phyloP scores from a whole-genome alignment of 2,329 filamentous ascomycete species.

The Neopestalotiopsis rosae region DNA sequence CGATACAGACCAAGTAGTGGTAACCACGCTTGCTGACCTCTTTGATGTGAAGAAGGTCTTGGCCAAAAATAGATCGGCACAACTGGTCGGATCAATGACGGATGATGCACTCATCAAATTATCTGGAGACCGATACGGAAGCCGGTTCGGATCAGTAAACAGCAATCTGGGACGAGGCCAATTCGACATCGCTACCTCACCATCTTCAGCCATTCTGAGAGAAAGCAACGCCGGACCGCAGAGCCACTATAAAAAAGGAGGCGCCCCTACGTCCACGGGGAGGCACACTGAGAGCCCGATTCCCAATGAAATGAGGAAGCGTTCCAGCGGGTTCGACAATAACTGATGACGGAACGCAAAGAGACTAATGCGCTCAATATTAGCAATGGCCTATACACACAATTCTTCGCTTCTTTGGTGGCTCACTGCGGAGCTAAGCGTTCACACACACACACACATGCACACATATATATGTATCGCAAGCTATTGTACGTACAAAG shows the following conservation, averaged over 20 bases:
- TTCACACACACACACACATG: no score
- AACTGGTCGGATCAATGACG: constrained; percentile 29
- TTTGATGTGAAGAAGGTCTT: constrained; percentile 44
- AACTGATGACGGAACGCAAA: no score
- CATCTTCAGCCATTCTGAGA: no score
- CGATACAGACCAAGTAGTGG: constrained; percentile 45
- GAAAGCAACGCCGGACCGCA: no score
- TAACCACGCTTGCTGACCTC: constrained; percentile 46
- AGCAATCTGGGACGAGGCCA: constrained; percentile 6
- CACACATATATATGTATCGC: no score
- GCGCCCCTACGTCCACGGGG: constrained; percentile 21
- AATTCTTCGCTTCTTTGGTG: no score
- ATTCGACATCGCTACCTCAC: neutral
- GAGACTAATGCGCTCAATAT: no score
- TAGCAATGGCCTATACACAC: no score
- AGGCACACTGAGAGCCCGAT: constrained; percentile 28
- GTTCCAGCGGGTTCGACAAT: constrained; percentile 13
- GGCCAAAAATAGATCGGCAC: constrained; percentile 31
- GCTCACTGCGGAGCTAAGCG: no score
- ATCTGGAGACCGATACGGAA: constrained; percentile 35
- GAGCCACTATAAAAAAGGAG: constrained; percentile 3
- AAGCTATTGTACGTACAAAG: no score
- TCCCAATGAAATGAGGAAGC: constrained; percentile 37
- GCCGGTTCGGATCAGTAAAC: constrained; percentile 30
- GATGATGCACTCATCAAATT: constrained; percentile 33